Evolutionary conservation across 352 stramenopile genomes (phyloP).

Genomic region (Phytopythium montanum): DNA sequence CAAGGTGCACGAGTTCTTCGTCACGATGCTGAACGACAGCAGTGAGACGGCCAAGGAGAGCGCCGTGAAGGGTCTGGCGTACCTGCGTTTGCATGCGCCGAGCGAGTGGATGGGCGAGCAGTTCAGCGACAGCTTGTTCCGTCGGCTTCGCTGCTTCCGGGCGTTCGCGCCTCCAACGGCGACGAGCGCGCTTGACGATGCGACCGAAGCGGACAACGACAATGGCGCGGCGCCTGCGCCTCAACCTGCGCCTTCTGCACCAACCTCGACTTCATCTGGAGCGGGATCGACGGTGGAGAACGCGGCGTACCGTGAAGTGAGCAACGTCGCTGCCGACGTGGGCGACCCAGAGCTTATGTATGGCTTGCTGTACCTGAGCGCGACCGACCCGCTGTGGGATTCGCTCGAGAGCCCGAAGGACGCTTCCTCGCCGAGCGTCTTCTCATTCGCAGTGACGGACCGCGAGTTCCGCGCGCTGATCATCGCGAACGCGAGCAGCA

Average conservation of each 20-base stretch:
- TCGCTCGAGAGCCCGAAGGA: conserved; percentile 16
- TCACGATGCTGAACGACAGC: conserved; percentile 77
- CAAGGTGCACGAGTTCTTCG: conserved; percentile 66
- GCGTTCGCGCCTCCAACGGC: conserved; percentile 42
- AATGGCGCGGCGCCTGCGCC: conserved; percentile 3
- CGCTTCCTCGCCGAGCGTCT: conserved; percentile 8
- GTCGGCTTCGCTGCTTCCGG: conserved; percentile 70
- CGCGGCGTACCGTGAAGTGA: conserved; percentile 79
- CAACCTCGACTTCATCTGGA: conserved; percentile 11
- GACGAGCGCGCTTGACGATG: conserved; percentile 18
- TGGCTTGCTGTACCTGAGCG: conserved; percentile 74
- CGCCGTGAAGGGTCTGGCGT: conserved; percentile 74
- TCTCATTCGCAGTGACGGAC: conserved; percentile 50
- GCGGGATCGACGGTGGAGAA: conserved; percentile 52
- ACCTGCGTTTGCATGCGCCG: conserved; percentile 55
- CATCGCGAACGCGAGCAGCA: conserved; percentile 43
- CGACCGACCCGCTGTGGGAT: conserved; percentile 65
- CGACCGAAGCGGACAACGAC: conserved; percentile 18
- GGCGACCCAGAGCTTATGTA: conserved; percentile 83
- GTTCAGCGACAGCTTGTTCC: conserved; percentile 79
- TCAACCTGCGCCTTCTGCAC: conserved; percentile 6
- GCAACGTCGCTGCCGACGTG: conserved; percentile 76
- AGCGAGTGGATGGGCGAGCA: conserved; percentile 45
- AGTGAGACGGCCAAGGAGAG: conserved; percentile 66
- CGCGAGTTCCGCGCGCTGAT: conserved; percentile 40